phyloP scores from a whole-genome alignment of 2,329 filamentous ascomycete species.

The Hymenoscyphus fraxineus region DNA sequence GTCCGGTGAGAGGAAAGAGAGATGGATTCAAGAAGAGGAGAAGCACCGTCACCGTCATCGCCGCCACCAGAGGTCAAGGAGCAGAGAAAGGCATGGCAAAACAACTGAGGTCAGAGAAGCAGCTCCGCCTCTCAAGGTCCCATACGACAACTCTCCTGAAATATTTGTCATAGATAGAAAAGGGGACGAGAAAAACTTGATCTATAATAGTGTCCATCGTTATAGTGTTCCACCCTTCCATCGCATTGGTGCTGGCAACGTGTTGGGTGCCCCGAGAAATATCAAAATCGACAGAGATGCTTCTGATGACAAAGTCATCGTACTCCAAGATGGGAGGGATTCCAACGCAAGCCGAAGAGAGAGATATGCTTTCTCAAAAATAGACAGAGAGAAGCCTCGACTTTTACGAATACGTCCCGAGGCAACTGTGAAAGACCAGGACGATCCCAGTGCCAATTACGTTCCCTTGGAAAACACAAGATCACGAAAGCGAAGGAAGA shows the following conservation, averaged over 20 bases:
- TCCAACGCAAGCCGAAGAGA: constrained; percentile 31
- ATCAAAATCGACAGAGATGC: constrained; percentile 63
- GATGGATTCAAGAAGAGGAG: constrained; percentile 7
- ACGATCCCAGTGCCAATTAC: constrained; percentile 41
- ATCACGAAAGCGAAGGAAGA: constrained; percentile 29
- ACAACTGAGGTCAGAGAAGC: constrained; percentile 1
- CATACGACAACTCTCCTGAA: constrained; percentile 15
- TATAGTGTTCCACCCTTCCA: constrained; percentile 69
- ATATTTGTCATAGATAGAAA: constrained; percentile 65
- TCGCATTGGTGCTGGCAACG: constrained; percentile 62
- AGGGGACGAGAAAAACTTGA: constrained; percentile 72
- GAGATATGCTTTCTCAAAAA: constrained; percentile 46
- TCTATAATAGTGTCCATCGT: constrained; percentile 70
- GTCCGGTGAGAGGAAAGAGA: not conserved
- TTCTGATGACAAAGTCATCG: constrained; percentile 49
- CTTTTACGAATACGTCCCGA: constrained; percentile 41
- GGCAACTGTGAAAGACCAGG: constrained; percentile 24
- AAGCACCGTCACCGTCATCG: constrained; percentile 12
- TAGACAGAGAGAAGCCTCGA: constrained; percentile 38
- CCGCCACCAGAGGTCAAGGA: constrained; percentile 15
- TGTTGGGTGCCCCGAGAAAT: constrained; percentile 62
- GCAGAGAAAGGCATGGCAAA: not conserved
- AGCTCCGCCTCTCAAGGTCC: not conserved
- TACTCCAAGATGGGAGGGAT: constrained; percentile 41
- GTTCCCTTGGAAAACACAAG: constrained; percentile 43